A percentile compares a stretch with the other conserved stretches of the same genome.
phyloP scores from a whole-genome alignment of 371 early-diverging fungal species.

The Rhizomucor miehei region DNA sequence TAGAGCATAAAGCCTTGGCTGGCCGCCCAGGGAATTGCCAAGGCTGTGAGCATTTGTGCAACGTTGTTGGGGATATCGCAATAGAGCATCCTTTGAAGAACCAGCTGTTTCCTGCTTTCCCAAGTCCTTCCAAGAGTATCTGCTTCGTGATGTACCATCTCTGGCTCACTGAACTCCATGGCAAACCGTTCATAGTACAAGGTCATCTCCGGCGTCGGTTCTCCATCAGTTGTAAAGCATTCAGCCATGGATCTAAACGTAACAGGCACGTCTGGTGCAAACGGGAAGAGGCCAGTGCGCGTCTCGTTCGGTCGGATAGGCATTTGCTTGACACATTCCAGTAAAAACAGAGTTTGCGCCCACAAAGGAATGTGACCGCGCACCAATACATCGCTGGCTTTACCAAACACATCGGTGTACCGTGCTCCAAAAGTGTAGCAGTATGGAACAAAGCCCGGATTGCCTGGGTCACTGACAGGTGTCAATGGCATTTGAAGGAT shows the following conservation, averaged over 20 bases:
- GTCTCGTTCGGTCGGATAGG: conserved; percentile 28
- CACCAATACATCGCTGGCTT: conserved; percentile 33
- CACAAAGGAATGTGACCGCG: conserved; percentile 41
- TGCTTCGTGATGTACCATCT: conserved; percentile 7
- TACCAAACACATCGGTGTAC: conserved; percentile 36
- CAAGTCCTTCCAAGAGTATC: conserved; percentile 7
- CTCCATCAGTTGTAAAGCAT: conserved; percentile 1
- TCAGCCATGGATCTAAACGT: conserved; percentile 20
- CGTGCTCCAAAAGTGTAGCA: conserved; percentile 48
- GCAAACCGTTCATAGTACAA: conserved; percentile 35
- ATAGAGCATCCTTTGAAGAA: conserved; percentile 28
- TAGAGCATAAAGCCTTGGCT: conserved; percentile 23
- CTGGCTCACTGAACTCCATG: conserved; percentile 33
- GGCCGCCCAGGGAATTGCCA: conserved; percentile 33
- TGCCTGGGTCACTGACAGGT: background rate
- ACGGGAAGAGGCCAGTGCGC: conserved; percentile 30
- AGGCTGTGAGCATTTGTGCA: conserved; percentile 20
- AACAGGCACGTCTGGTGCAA: conserved; percentile 40
- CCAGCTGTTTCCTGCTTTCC: conserved; percentile 17
- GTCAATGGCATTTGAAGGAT: background rate
- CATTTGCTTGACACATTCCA: conserved; percentile 26
- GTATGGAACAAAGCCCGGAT: conserved; percentile 32
- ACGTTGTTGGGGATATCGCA: conserved; percentile 36
- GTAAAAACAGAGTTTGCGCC: conserved; percentile 40
- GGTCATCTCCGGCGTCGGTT: conserved; percentile 24